Conservation (phyloP, 805 yeast genomes). For the Ogataea pignaliae region DNA sequence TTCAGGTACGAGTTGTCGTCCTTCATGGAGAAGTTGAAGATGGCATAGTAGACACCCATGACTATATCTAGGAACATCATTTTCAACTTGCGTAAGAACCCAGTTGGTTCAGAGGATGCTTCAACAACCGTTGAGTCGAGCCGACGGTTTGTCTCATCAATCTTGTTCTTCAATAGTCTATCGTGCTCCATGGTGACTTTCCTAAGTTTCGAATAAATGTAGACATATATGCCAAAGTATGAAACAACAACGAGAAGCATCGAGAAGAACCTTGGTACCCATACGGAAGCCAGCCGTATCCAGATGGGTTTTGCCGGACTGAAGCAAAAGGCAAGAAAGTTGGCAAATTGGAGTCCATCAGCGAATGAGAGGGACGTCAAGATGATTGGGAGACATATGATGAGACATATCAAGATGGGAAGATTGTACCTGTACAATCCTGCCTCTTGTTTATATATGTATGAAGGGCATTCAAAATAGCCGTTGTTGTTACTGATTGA, state of each 20-base stretch:
- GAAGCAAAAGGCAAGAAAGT: slow-evolving; percentile 14
- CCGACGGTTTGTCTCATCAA: too few species aligned
- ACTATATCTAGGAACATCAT: slow-evolving; percentile 1
- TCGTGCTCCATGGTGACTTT: slow-evolving; percentile 11
- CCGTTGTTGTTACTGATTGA: slow-evolving; percentile 10
- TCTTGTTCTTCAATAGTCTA: slow-evolving; percentile 1
- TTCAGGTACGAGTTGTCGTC: slow-evolving; percentile 6
- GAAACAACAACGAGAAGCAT: slow-evolving; percentile 10
- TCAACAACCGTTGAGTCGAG: neutral
- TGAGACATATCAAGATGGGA: neutral
- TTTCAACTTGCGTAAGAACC: neutral
- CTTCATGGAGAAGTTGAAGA: slow-evolving; percentile 9
- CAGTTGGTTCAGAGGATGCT: too few species aligned
- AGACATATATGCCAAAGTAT: slow-evolving; percentile 18
- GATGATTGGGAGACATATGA: slow-evolving; percentile 7
- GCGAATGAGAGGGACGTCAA: slow-evolving; percentile 9
- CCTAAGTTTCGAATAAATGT: slow-evolving; percentile 10
- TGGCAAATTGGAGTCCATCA: slow-evolving; percentile 9
- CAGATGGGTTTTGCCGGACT: slow-evolving; percentile 12
- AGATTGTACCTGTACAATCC: slow-evolving; percentile 13
- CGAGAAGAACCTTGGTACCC: slow-evolving; percentile 14
- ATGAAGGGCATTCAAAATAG: slow-evolving; percentile 7
- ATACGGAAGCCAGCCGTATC: slow-evolving; percentile 14
- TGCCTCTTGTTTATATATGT: slow-evolving; percentile 14
- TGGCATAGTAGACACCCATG: slow-evolving; percentile 14